Evolutionary conservation across 2,329 filamentous ascomycete species (phyloP).

Genomic region (Scopulariopsis brevicaulis): DNA sequence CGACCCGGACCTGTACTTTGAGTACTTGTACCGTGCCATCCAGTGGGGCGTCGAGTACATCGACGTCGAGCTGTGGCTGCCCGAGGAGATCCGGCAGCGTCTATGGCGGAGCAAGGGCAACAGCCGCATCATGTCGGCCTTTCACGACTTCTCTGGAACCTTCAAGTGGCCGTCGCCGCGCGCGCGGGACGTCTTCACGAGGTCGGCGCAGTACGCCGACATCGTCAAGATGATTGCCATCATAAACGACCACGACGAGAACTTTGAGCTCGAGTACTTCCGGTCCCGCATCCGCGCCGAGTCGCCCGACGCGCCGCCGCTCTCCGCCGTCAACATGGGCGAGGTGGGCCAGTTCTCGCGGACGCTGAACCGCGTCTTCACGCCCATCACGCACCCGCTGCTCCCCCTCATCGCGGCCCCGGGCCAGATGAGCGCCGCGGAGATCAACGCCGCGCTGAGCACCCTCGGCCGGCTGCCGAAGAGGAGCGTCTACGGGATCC

Average conservation of each 20-base stretch:
- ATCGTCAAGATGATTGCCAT: conserved; percentile 88
- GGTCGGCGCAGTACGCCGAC: conserved; percentile 65
- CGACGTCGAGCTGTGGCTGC: conserved; percentile 80
- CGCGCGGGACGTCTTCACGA: conserved; percentile 60
- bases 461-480: conserved; percentile 72
- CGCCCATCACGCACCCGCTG: conserved; percentile 76
- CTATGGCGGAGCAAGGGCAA: conserved; percentile 62
- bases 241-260: conserved; percentile 71
- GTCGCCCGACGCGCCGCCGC: conserved; percentile 56
- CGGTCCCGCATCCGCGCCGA: conserved; percentile 62
- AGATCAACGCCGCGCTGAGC: conserved; percentile 71
- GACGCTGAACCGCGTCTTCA: conserved; percentile 76
- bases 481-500: conserved; percentile 68
- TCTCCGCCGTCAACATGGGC: conserved; percentile 82
- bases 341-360: conserved; percentile 76
- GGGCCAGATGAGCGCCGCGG: conserved; percentile 73
- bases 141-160: conserved; percentile 75
- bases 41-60: conserved; percentile 88
- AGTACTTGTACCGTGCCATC: conserved; percentile 72
- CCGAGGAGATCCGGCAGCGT: conserved; percentile 58
- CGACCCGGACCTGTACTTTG: conserved; percentile 61
- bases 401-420: conserved; percentile 77
- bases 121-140: conserved; percentile 83
- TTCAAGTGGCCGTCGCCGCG: conserved; percentile 73
- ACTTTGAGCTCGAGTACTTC: conserved; percentile 86